Evolutionary conservation across 768 basidiomycete species (phyloP).

Genomic region (Suillus variegatus): DNA sequence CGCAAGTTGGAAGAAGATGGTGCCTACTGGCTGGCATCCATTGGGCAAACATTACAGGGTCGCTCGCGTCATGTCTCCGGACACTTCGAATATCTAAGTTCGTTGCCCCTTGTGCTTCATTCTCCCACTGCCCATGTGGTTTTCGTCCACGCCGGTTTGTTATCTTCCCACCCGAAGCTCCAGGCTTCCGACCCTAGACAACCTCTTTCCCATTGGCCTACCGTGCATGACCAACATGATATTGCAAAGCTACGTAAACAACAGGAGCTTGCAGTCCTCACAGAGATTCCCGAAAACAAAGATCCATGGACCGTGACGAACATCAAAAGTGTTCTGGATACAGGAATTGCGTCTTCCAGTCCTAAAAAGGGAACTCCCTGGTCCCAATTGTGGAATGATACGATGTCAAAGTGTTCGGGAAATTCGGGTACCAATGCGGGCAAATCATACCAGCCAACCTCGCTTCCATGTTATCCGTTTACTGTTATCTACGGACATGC

Average conservation of each 20-base stretch:
- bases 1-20: conserved; percentile 46
- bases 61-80: conserved; percentile 62
- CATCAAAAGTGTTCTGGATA: conserved; percentile 40
- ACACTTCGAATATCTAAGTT: conserved; percentile 71
- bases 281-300: conserved; percentile 70
- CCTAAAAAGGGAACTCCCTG: conserved; percentile 64
- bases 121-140: conserved; percentile 73
- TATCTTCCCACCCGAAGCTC: conserved; percentile 68
- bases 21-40: conserved; percentile 73
- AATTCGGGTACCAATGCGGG: conserved; percentile 46
- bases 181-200: conserved; percentile 55
- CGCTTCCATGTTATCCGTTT: conserved; percentile 65
- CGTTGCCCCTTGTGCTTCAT: conserved; percentile 73
- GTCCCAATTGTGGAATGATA: conserved; percentile 72
- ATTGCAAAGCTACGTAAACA: conserved; percentile 43
- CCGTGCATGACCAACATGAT: conserved; percentile 27
- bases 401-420: conserved; percentile 61
- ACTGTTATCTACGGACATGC: conserved; percentile 87
- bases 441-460: conserved; percentile 22
- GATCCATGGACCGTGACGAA: conserved; percentile 72
- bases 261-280: conserved; percentile 72
- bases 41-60: conserved; percentile 77
- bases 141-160: conserved; percentile 82
- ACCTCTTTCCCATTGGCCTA: conserved; percentile 68
- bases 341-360: conserved; percentile 31